Evolutionary conservation across 352 stramenopile genomes (phyloP).

Genomic region (Globisporangium megalacanthum): DNA sequence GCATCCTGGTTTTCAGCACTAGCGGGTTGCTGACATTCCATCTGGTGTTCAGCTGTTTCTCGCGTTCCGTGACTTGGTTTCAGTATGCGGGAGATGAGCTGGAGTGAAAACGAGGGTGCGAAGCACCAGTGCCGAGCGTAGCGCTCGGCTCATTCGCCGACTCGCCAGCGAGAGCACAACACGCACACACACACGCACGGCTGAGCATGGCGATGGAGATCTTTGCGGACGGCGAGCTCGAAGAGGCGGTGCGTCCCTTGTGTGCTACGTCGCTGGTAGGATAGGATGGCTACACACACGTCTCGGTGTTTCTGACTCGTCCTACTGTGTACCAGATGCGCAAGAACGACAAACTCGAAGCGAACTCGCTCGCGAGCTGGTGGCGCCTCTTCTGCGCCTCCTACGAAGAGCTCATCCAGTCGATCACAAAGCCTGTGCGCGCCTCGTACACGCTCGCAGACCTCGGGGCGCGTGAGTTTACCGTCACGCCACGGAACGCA

Average conservation of each 20-base stretch:
- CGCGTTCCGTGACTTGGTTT: not conserved
- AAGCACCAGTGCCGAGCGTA: too few species aligned
- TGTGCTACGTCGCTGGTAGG: too few species aligned
- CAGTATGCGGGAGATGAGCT: not conserved
- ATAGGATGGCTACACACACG: not conserved
- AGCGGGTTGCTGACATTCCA: not conserved
- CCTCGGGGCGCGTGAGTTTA: conserved; percentile 30
- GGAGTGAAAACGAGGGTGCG: not conserved
- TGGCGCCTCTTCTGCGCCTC: conserved; percentile 69
- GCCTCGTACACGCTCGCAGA: conserved; percentile 52
- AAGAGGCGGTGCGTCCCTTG: conserved; percentile 46
- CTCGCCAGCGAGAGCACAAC: not conserved
- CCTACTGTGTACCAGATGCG: conserved; percentile 32
- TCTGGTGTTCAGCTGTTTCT: too few species aligned
- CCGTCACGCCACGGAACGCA: conserved; percentile 3
- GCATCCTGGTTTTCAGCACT: not conserved
- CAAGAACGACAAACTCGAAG: conserved; percentile 42
- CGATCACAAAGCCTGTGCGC: conserved; percentile 54
- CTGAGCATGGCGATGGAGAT: conserved; percentile 49
- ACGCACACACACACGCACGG: not conserved
- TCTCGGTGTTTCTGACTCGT: not conserved
- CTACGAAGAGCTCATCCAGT: conserved; percentile 73
- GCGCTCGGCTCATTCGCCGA: not conserved
- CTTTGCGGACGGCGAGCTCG: conserved; percentile 73
- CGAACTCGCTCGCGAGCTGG: conserved; percentile 46